A percentile compares a stretch with the other conserved stretches of the same genome.
Evolutionary conservation across 2,329 filamentous ascomycete species (phyloP).

Genomic region (Fusarium poae): DNA sequence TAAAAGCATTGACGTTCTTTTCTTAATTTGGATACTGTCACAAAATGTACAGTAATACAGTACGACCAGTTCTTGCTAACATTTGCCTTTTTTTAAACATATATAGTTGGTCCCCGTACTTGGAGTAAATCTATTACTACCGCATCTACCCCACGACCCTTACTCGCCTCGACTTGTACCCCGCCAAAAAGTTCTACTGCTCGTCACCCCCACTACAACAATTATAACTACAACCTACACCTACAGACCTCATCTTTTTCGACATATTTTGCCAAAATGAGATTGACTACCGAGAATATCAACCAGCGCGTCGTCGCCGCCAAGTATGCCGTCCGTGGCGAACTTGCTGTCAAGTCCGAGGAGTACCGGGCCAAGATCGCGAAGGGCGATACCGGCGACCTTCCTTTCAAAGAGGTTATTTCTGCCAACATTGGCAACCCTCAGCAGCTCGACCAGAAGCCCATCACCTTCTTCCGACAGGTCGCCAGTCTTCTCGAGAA

Average conservation of each 20-base stretch:
- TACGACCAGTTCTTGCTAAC: conserved; percentile 42
- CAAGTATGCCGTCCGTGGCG: conserved; percentile 96
- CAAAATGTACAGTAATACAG: conserved; percentile 1
- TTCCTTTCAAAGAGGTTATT: conserved; percentile 93
- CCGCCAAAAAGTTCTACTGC: conserved; percentile 47
- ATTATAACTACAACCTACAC: conserved; percentile 23
- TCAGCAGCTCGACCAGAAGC: conserved; percentile 98
- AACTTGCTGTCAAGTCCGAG: conserved; percentile 93
- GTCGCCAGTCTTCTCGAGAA: conserved; percentile 94
- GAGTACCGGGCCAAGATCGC: conserved; percentile 82
- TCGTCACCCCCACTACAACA: conserved; percentile 35
- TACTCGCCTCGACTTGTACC: conserved; percentile 41
- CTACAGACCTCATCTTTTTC: conserved; percentile 43
- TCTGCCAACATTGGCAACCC: conserved; percentile 99
- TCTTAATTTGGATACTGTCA: conserved; percentile 16
- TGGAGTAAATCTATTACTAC: conserved; percentile 42
- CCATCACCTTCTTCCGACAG: conserved; percentile 98
- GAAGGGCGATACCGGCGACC: conserved; percentile 64
- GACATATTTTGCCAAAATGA: conserved; percentile 50
- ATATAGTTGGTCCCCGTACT: conserved; percentile 38
- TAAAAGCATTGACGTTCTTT: conserved; percentile 37
- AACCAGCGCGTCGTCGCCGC: conserved; percentile 89
- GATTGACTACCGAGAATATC: conserved; percentile 86
- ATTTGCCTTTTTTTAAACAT: conserved; percentile 41
- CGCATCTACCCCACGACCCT: conserved; percentile 48